Evolutionary conservation across 352 stramenopile genomes (phyloP).

Genomic region (Globisporangium yorkense): DNA sequence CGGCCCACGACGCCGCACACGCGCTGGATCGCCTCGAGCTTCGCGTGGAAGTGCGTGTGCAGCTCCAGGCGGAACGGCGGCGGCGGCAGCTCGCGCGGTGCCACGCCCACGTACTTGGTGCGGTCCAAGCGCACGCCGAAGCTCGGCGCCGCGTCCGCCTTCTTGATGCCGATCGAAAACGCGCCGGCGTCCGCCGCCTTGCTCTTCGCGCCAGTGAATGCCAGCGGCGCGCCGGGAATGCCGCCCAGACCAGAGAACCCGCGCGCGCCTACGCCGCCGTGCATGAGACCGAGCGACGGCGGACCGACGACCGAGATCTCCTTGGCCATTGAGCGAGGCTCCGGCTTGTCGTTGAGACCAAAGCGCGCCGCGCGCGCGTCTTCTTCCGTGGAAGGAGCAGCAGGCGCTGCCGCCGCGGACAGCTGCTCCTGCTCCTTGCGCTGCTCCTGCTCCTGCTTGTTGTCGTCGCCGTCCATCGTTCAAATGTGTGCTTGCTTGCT

Average conservation of each 20-base stretch:
- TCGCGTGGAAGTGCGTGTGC: constrained; percentile 87
- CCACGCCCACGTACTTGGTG: constrained; percentile 75
- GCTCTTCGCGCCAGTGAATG: constrained; percentile 41
- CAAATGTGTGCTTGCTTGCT: too few species aligned
- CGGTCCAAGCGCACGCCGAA: constrained; percentile 58
- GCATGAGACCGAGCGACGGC: constrained; percentile 34
- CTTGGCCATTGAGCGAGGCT: constrained; percentile 56
- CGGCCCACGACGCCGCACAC: constrained; percentile 70
- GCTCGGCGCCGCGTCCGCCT: constrained; percentile 24
- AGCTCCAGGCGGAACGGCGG: constrained; percentile 78
- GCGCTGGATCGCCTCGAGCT: constrained; percentile 64
- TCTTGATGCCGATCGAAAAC: constrained; percentile 19
- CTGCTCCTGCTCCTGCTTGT: background rate
- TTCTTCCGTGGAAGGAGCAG: constrained; percentile 4
- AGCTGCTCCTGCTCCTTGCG: background rate
- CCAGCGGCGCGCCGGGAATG: constrained; percentile 27
- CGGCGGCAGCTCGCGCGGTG: constrained; percentile 58
- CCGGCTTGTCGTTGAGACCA: constrained; percentile 36
- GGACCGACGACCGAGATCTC: constrained; percentile 26
- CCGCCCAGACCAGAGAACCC: constrained; percentile 16
- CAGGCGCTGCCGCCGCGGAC: background rate
- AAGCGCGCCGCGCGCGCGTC: constrained; percentile 32
- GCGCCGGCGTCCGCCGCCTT: constrained; percentile 14
- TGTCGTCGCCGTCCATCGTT: too few species aligned
- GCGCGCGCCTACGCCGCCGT: constrained; percentile 9